These are phyloP conservation scores for Leersia perrieri DNA, from an alignment of 176 grass and related monocot species.

Conservation along the genomic window DNA sequence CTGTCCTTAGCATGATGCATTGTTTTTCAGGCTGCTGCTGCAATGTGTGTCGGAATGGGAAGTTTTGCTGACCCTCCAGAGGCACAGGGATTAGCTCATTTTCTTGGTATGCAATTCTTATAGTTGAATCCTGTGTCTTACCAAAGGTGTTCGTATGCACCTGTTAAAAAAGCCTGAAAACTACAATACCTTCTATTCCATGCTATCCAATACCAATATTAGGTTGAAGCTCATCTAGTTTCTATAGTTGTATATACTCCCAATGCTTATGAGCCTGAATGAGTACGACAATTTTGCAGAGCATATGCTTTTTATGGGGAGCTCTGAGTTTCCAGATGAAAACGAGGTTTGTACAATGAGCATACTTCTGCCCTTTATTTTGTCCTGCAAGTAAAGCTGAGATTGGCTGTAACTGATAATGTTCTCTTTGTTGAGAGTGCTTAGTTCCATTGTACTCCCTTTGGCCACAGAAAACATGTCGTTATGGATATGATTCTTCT, in stretches of 20 bases:
- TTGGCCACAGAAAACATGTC: neutral
- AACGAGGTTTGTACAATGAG: constrained; percentile 72
- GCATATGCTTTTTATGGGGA: constrained; percentile 99
- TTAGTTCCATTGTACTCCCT: neutral
- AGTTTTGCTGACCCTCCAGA: constrained; percentile 82
- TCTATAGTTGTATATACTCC: neutral
- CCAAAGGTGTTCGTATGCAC: neutral
- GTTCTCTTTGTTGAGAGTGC: constrained; percentile 8
- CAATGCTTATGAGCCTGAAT: neutral
- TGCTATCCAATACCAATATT: constrained; percentile 14
- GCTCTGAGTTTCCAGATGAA: constrained; percentile 95
- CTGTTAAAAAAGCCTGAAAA: constrained; percentile 20
- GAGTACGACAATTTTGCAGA: constrained; percentile 53
- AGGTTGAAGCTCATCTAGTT: constrained; percentile 12
- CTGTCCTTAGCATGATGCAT: neutral
- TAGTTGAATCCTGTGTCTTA: constrained; percentile 15
- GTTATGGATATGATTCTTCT: neutral
- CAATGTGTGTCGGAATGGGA: constrained; percentile 92
- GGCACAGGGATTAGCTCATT: constrained; percentile 88
- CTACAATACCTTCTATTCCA: constrained; percentile 6
- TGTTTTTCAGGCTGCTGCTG: constrained; percentile 74
- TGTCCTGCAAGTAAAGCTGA: neutral
- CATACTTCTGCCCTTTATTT: constrained; percentile 13
- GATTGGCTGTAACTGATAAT: constrained; percentile 8
- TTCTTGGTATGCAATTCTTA: constrained; percentile 69